Evolutionary conservation across 1,139 yeast species (phyloP), one percentile per base, ranked within the genome.

Genomic region (Saccharomyces hybrid): DNA sequence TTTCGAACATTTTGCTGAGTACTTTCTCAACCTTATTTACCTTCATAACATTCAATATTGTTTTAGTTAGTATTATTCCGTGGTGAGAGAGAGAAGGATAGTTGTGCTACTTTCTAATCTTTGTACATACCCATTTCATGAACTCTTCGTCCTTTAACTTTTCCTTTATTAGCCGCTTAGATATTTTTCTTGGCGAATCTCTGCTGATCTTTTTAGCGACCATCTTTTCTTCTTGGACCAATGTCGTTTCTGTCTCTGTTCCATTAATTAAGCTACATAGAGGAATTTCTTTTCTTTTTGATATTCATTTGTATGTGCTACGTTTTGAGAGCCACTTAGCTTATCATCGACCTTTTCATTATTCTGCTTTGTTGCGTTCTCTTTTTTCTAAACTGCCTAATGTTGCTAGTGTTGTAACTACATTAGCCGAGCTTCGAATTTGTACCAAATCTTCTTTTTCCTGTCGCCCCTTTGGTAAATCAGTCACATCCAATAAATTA

Each of bases 71-170:
- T 52, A 46, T 38, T 14, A 8, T 28, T 28, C 31, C 9, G 5
- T 4, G 8, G 3, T 32, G 38, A n/a, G 26, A 24, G 7, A 12
- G 38, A 12, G n/a, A 12, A 12, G 4, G 14, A 14, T 6, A 19
- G 4, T 3, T n/a, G 16, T 24, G 26, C 26, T n/a, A 41, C 27
- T 48, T 11, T n/a, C 24, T 7, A 27, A 14, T 31, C n/a, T 19
- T 9, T 14, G 16, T 47, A 60, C 66, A 56, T 62, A 67, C 71
- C 69, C 68, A 67, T 53, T 57, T 59, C 59, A 63, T 58, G 49
- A 68, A 68, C 6, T 58, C 52, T 29, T 56, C 58, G 51, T 68
- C 69, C 19, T 59, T 57, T n/a, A 68, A 48, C 51, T 61, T 67
- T 47, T 56, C 38, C 50, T 57, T 58, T n/a, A 68, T 57, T 3